phyloP scores from a whole-genome alignment of 768 basidiomycete genomes.

The Omphalotus guepiniiformis region DNA sequence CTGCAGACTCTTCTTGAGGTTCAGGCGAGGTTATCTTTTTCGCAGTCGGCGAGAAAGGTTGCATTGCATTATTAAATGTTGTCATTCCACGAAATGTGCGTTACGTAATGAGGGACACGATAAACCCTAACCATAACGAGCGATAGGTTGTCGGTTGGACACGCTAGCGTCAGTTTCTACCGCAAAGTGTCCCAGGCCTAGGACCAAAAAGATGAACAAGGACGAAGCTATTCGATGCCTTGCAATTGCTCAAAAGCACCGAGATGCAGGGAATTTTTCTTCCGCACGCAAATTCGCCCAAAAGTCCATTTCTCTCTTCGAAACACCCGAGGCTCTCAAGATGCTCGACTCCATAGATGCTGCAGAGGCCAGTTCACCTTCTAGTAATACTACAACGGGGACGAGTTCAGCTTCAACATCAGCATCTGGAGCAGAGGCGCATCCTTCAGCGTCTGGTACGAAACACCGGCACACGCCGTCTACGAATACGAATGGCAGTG shows the following conservation, averaged over 20 bases:
- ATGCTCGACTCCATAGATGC: conserved; percentile 66
- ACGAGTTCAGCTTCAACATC: conserved; percentile 34
- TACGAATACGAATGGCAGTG: conserved; percentile 21
- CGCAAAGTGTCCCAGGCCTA: too few species aligned
- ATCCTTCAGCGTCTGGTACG: conserved; percentile 69
- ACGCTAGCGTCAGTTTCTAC: too few species aligned
- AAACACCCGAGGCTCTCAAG: conserved; percentile 68
- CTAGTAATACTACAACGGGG: conserved; percentile 36
- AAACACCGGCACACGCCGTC: conserved; percentile 52
- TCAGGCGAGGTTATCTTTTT: conserved; percentile 2
- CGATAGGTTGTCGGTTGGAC: conserved; percentile 6
- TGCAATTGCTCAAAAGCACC: conserved; percentile 71
- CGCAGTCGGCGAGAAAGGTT: not conserved
- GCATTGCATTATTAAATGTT: too few species aligned
- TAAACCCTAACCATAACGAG: conserved; percentile 2
- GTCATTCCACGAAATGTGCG: conserved; percentile 4
- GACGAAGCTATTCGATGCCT: conserved; percentile 87
- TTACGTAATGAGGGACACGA: too few species aligned
- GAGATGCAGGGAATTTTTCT: conserved; percentile 63
- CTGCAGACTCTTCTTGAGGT: conserved; percentile 44
- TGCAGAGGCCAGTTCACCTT: conserved; percentile 39
- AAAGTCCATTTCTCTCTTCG: conserved; percentile 81
- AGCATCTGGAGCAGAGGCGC: conserved; percentile 53
- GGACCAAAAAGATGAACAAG: too few species aligned
- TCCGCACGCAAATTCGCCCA: conserved; percentile 86